Evolutionary conservation across 1,139 yeast species (phyloP).

Genomic region (Zygoascus hellenicus): DNA sequence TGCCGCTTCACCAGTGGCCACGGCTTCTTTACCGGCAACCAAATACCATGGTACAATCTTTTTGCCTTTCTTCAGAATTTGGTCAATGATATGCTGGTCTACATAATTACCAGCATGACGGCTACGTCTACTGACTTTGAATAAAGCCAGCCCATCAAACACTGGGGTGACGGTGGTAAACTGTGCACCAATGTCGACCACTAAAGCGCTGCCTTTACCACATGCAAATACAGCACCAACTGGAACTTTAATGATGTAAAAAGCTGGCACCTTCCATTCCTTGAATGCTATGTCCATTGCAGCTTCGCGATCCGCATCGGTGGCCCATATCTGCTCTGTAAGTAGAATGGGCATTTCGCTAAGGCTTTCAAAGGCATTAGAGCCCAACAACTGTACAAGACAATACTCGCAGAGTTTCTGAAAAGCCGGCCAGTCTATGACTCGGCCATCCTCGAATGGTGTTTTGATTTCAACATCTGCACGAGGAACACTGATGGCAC

Average conservation of each 20-base stretch:
- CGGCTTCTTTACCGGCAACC: slow-evolving; percentile 29
- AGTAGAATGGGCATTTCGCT: slow-evolving; percentile 69
- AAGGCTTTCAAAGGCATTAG: slow-evolving; percentile 40
- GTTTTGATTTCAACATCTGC: slow-evolving; percentile 31
- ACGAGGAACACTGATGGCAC: slow-evolving; percentile 29
- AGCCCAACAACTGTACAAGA: slow-evolving; percentile 35
- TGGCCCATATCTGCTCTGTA: slow-evolving; percentile 86
- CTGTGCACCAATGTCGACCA: slow-evolving; percentile 90
- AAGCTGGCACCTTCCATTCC: slow-evolving; percentile 71
- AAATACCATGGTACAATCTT: slow-evolving; percentile 34
- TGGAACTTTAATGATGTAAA: slow-evolving; percentile 78
- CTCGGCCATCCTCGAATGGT: slow-evolving; percentile 36
- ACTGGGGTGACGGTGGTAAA: slow-evolving; percentile 84
- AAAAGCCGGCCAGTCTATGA: slow-evolving; percentile 43
- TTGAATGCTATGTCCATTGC: slow-evolving; percentile 76
- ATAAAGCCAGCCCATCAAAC: slow-evolving; percentile 81
- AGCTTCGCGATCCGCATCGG: slow-evolving; percentile 59
- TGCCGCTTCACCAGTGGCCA: slow-evolving; percentile 31
- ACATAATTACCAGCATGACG: slow-evolving; percentile 36
- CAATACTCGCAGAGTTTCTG: slow-evolving; percentile 36
- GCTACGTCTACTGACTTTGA: slow-evolving; percentile 39
- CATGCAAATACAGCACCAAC: slow-evolving; percentile 90
- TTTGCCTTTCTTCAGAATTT: slow-evolving; percentile 20
- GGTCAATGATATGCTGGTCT: slow-evolving; percentile 26
- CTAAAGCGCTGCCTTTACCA: slow-evolving; percentile 88